phyloP scores from a whole-genome alignment of 352 stramenopile species.

The Globisporangium viniferum region DNA sequence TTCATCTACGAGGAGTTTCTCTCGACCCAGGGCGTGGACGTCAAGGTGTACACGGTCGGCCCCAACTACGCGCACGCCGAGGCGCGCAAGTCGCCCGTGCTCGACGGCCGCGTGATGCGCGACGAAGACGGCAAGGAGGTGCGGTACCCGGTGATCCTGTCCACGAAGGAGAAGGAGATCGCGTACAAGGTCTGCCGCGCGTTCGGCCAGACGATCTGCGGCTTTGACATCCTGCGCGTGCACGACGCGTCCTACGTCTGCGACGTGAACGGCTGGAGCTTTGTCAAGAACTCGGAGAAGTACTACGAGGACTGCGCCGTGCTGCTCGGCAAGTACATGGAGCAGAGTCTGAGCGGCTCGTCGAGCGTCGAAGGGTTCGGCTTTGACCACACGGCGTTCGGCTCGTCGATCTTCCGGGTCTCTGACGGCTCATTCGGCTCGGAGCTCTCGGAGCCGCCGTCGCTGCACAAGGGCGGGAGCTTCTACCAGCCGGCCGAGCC shows the following conservation, averaged over 20 bases:
- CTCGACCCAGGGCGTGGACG: constrained; percentile 98
- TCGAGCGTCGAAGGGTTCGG: constrained; percentile 40
- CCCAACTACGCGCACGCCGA: constrained; percentile 99
- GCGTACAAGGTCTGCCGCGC: constrained; percentile 85
- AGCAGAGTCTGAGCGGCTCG: constrained; percentile 43
- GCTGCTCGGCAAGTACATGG: constrained; percentile 87
- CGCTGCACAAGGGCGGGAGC: constrained; percentile 19
- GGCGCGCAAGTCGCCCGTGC: constrained; percentile 98
- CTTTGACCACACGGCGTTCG: constrained; percentile 47
- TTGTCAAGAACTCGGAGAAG: constrained; percentile 99
- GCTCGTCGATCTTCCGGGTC: constrained; percentile 62
- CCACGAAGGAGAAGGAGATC: constrained; percentile 98
- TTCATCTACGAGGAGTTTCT: constrained; percentile 99
- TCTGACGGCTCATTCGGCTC: constrained; percentile 35
- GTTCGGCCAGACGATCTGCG: constrained; percentile 94
- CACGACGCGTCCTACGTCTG: constrained; percentile 95
- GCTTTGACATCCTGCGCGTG: constrained; percentile 98
- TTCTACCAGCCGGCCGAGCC: constrained; percentile 16
- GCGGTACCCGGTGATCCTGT: constrained; percentile 98
- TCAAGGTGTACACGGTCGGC: constrained; percentile 99
- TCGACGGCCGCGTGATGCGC: constrained; percentile 97
- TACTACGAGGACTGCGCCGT: constrained; percentile 99
- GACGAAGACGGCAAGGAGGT: constrained; percentile 98
- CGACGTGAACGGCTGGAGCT: constrained; percentile 99
- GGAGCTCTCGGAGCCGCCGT: constrained; percentile 60